A percentile compares a stretch with the other conserved stretches of the same genome.
phyloP scores from a whole-genome alignment of 169 alveolate genomes.

The Perkinsus marinus region DNA sequence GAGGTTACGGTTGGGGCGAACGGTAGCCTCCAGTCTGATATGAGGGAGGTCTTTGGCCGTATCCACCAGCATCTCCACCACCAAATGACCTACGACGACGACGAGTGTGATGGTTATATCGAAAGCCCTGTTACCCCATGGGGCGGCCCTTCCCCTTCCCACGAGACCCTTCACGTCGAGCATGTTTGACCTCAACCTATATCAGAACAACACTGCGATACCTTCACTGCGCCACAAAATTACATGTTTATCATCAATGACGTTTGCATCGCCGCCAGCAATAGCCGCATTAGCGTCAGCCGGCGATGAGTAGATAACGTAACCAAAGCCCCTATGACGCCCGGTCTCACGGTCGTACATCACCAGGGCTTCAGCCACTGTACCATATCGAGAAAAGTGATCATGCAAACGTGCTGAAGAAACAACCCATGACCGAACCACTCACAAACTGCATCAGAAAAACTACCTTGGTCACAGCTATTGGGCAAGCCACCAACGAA shows the following conservation, averaged over 20 bases:
- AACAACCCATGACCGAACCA: background rate
- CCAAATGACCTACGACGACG: background rate
- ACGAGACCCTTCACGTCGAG: background rate
- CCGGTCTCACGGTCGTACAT: constrained; percentile 46
- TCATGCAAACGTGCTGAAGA: constrained; percentile 23
- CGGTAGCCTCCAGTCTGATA: background rate
- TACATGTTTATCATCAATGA: background rate
- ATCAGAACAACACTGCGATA: background rate
- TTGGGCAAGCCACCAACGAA: constrained; percentile 69
- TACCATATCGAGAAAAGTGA: constrained; percentile 38
- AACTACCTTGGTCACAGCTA: constrained; percentile 45
- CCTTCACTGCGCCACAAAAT: background rate
- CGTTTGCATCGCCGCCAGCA: background rate
- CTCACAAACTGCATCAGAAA: background rate
- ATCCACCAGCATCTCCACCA: background rate
- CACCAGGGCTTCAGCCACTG: constrained; percentile 32
- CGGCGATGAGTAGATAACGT: constrained; percentile 32
- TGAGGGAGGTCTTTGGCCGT: background rate
- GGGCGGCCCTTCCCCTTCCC: background rate
- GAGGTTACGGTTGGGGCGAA: background rate
- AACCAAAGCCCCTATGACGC: constrained; percentile 46
- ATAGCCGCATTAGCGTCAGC: constrained; percentile 38
- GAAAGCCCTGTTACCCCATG: background rate
- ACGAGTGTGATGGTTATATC: background rate
- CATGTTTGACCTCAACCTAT: background rate